These are phyloP conservation scores for Epichloe uncinata DNA, from an alignment of 2,329 filamentous ascomycete species.

Conservation along the genomic window DNA sequence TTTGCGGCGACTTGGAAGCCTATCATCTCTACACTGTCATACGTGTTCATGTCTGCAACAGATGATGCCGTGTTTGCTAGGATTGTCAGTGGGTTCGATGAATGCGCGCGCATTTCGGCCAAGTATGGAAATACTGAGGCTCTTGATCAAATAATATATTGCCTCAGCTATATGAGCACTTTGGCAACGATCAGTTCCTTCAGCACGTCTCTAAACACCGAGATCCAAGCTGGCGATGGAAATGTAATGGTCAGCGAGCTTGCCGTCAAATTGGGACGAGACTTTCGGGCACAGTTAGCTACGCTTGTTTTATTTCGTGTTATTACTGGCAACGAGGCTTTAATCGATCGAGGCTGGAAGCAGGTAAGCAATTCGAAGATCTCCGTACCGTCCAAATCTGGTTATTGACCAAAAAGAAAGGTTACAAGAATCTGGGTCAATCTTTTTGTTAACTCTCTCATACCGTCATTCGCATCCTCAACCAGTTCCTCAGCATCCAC, in stretches of 20 bases:
- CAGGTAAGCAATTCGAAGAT: constrained; percentile 40
- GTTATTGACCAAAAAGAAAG: constrained; percentile 28
- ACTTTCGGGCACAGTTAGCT: constrained; percentile 86
- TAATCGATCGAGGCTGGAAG: constrained; percentile 67
- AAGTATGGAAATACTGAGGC: constrained; percentile 74
- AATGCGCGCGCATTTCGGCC: constrained; percentile 85
- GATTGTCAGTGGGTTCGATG: constrained; percentile 88
- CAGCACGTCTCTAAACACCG: constrained; percentile 83
- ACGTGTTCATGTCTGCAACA: constrained; percentile 97
- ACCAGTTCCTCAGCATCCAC: constrained; percentile 54
- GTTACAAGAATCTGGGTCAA: constrained; percentile 89
- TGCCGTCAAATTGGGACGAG: constrained; percentile 85
- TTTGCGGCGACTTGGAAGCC: constrained; percentile 93
- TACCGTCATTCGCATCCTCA: constrained; percentile 62
- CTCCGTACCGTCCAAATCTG: not conserved
- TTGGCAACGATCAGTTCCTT: constrained; percentile 62
- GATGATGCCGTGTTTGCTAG: constrained; percentile 92
- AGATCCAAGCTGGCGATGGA: constrained; percentile 82
- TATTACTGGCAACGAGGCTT: constrained; percentile 68
- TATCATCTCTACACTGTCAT: constrained; percentile 85
- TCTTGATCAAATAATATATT: constrained; percentile 85
- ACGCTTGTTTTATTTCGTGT: constrained; percentile 93
- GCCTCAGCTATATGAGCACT: constrained; percentile 80
- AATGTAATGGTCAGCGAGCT: constrained; percentile 98
- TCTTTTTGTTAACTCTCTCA: constrained; percentile 87